Evolutionary conservation across 2,329 filamentous ascomycete species (phyloP).

Genomic region (Colletotrichum acutatum): DNA sequence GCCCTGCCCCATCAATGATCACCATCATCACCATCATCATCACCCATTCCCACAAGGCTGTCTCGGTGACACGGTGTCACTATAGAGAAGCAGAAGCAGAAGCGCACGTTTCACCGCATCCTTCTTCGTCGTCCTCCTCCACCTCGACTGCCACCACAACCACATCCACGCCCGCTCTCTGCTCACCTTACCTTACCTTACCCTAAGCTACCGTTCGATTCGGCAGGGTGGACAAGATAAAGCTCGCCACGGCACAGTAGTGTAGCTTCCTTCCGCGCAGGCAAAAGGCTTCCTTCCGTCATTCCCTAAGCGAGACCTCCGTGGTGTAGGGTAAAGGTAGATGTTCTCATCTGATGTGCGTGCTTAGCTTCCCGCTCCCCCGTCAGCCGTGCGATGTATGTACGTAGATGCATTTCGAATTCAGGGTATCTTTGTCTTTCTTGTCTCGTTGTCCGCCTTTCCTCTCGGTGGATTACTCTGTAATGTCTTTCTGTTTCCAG

Average conservation of each 20-base stretch:
- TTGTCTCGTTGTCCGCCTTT: background rate
- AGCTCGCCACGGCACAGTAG: background rate
- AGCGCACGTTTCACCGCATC: background rate
- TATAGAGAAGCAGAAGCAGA: background rate
- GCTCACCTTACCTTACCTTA: constrained; percentile 6
- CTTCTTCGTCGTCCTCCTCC: background rate
- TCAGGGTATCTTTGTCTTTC: constrained; percentile 10
- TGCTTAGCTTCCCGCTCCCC: constrained; percentile 2
- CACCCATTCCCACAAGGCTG: constrained; percentile 18
- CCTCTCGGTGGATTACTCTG: too few relatives aligned
- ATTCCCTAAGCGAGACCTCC: background rate
- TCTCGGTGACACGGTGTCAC: constrained; percentile 1
- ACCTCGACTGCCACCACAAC: background rate
- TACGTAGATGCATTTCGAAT: background rate
- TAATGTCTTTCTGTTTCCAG: background rate
- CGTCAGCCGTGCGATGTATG: constrained; percentile 3
- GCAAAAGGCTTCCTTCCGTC: background rate
- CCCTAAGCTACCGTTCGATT: background rate
- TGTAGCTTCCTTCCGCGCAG: background rate
- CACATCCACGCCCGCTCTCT: background rate
- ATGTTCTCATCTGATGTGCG: background rate
- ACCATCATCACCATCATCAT: background rate
- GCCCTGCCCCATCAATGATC: constrained; percentile 11
- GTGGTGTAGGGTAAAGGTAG: background rate
- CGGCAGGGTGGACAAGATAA: background rate